phyloP scores from a whole-genome alignment of 169 alveolate species.

The Plasmodium ovale region DNA sequence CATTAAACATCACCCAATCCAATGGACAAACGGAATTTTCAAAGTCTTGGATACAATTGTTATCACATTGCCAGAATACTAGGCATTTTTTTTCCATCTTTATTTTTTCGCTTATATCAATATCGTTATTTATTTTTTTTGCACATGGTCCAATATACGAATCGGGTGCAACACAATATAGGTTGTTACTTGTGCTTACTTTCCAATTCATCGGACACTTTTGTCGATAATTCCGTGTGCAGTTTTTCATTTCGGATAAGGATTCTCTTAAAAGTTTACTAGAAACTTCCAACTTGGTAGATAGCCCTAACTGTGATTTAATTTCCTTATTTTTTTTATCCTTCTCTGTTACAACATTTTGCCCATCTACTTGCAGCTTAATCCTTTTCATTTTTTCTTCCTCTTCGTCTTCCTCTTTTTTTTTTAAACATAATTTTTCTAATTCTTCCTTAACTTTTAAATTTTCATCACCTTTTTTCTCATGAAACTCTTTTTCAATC shows the following conservation, averaged over 20 bases:
- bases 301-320: constrained; percentile 47
- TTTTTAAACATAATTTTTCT: constrained; percentile 39
- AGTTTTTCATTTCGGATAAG: constrained; percentile 66
- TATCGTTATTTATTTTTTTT: constrained; percentile 30
- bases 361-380: neutral
- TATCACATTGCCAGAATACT: constrained; percentile 66
- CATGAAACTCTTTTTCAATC: constrained; percentile 61
- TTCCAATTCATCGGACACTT: constrained; percentile 70
- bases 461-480: constrained; percentile 16
- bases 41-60: constrained; percentile 54
- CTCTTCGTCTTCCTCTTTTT: constrained; percentile 49
- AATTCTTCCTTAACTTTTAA: constrained; percentile 26
- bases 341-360: neutral
- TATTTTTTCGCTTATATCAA: constrained; percentile 53
- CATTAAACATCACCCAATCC: constrained; percentile 77
- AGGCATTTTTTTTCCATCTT: constrained; percentile 53
- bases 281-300: constrained; percentile 34
- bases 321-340: neutral
- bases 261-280: constrained; percentile 22
- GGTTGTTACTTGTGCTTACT: constrained; percentile 11
- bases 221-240: constrained; percentile 59
- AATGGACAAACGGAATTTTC: constrained; percentile 78
- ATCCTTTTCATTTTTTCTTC: neutral
- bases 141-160: constrained; percentile 83
- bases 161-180: constrained; percentile 78